A percentile compares a stretch with the other conserved stretches of the same genome.
phyloP scores from a whole-genome alignment of 805 yeast species.

The Kurtzmaniella fragi region DNA sequence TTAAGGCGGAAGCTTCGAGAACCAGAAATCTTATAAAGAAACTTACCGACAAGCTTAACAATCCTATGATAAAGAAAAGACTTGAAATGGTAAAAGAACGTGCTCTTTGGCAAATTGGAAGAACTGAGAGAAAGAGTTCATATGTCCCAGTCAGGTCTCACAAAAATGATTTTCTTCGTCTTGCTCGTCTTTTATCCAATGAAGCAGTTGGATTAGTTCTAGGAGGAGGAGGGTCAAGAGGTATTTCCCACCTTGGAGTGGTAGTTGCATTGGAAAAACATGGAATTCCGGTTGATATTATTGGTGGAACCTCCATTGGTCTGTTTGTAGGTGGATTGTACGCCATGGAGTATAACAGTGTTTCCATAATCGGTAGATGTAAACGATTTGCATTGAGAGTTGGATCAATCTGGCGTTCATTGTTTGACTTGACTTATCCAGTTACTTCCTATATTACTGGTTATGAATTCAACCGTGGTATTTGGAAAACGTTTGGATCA shows the following conservation, averaged over 20 bases:
- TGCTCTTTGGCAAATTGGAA: slow-evolving; percentile 5
- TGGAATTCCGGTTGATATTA: slow-evolving; percentile 88
- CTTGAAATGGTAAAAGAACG: slow-evolving; percentile 22
- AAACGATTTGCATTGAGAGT: slow-evolving; percentile 81
- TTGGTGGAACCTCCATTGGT: slow-evolving; percentile 97
- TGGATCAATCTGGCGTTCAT: slow-evolving; percentile 79
- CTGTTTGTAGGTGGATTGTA: slow-evolving; percentile 93
- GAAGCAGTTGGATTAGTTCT: slow-evolving; percentile 91
- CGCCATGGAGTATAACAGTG: slow-evolving; percentile 87
- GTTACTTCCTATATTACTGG: slow-evolving; percentile 94
- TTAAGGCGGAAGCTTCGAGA: slow-evolving; percentile 9
- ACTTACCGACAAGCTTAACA: slow-evolving; percentile 32
- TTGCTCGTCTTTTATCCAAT: slow-evolving; percentile 86
- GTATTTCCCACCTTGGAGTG: slow-evolving; percentile 87
- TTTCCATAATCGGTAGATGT: slow-evolving; percentile 85
- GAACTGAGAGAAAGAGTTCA: slow-evolving; percentile 5
- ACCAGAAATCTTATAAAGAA: slow-evolving; percentile 23
- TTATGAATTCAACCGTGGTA: slow-evolving; percentile 92
- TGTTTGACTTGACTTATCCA: slow-evolving; percentile 86
- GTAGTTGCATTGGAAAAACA: slow-evolving; percentile 85
- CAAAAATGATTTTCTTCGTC: slow-evolving; percentile 82
- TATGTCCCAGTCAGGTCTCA: slow-evolving; percentile 44
- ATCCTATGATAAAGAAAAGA: slow-evolving; percentile 26
- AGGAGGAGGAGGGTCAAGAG: slow-evolving; percentile 98
- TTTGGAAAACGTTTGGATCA: slow-evolving; percentile 96